Percentiles rank a stretch among this genome's conserved stretches.
phyloP scores from a whole-genome alignment of 2,329 filamentous ascomycete genomes.

The Corniculantispora saksenae region DNA sequence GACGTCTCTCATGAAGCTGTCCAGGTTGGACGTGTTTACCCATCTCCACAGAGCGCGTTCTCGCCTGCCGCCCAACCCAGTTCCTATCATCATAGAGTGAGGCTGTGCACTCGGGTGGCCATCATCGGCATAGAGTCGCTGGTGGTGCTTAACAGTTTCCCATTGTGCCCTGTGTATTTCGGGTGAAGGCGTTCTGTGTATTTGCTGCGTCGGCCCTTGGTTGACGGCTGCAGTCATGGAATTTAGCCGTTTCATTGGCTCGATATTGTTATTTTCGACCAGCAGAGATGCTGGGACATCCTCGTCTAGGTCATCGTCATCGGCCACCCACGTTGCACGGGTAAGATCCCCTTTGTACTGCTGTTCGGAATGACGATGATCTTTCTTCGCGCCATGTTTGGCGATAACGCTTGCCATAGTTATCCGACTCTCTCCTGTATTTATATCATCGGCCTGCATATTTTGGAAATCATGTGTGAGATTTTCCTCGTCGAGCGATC shows the following conservation, averaged over 20 bases:
- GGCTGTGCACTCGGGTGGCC: background rate
- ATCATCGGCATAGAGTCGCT: slow-evolving; percentile 48
- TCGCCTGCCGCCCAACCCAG: slow-evolving; percentile 18
- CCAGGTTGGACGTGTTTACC: slow-evolving; percentile 87
- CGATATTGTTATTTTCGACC: slow-evolving; percentile 51
- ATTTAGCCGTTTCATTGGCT: slow-evolving; percentile 15
- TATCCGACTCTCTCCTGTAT: slow-evolving; percentile 47
- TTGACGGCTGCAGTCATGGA: background rate
- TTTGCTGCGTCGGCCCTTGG: background rate
- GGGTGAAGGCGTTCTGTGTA: background rate
- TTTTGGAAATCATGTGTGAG: slow-evolving; percentile 52
- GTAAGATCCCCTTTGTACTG: background rate
- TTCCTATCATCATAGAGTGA: slow-evolving; percentile 16
- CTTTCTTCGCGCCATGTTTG: background rate
- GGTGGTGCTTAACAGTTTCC: slow-evolving; percentile 55
- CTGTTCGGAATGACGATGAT: background rate
- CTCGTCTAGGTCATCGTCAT: slow-evolving; percentile 56
- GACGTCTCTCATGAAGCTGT: slow-evolving; percentile 81
- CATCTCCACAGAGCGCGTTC: slow-evolving; percentile 89
- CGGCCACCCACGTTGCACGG: slow-evolving; percentile 26
- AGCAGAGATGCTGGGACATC: slow-evolving; percentile 66
- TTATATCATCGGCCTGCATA: slow-evolving; percentile 49
- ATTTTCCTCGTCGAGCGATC: slow-evolving; percentile 56
- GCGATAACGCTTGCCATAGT: slow-evolving; percentile 41
- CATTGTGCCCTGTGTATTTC: slow-evolving; percentile 46